These are phyloP conservation scores for Pseudoturritis turrita DNA, from an alignment of 345 rosid genomes.

Conservation along the genomic window DNA sequence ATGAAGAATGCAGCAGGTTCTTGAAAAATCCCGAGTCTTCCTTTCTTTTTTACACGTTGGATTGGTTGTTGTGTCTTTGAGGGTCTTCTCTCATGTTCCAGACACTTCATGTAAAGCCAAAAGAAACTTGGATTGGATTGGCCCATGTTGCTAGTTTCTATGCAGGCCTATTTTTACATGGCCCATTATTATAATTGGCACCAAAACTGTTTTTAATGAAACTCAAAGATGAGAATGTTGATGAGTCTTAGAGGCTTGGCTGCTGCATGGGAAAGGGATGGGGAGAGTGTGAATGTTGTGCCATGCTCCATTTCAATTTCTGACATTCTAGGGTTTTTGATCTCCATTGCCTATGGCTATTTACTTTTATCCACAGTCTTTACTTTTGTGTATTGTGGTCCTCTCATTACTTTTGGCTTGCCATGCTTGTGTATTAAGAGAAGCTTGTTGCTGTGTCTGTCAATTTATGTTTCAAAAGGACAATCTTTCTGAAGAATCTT, in stretches of 20 bases:
- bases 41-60: constrained; percentile 29
- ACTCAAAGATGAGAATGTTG: constrained; percentile 6
- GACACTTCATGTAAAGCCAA: constrained; percentile 21
- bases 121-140: neutral
- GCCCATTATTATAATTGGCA: constrained; percentile 3
- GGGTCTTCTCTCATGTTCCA: constrained; percentile 25
- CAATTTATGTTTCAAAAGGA: constrained; percentile 9
- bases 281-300: constrained; percentile 11
- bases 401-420: constrained; percentile 25
- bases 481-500: constrained; percentile 11
- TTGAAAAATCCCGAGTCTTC: too few species aligned
- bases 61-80: neutral
- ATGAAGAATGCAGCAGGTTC: constrained; percentile 21
- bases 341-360: constrained; percentile 18
- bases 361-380: constrained; percentile 6
- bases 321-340: constrained; percentile 10
- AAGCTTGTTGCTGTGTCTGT: constrained; percentile 19
- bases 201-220: neutral
- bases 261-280: constrained; percentile 33
- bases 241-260: constrained; percentile 14
- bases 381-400: constrained; percentile 25
- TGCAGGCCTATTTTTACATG: neutral
- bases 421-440: constrained; percentile 21
- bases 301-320: constrained; percentile 20
- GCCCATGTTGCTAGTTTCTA: constrained; percentile 11